phyloP scores from a whole-genome alignment of 2,329 filamentous ascomycete species.

The Ilyonectria mors-panacis region DNA sequence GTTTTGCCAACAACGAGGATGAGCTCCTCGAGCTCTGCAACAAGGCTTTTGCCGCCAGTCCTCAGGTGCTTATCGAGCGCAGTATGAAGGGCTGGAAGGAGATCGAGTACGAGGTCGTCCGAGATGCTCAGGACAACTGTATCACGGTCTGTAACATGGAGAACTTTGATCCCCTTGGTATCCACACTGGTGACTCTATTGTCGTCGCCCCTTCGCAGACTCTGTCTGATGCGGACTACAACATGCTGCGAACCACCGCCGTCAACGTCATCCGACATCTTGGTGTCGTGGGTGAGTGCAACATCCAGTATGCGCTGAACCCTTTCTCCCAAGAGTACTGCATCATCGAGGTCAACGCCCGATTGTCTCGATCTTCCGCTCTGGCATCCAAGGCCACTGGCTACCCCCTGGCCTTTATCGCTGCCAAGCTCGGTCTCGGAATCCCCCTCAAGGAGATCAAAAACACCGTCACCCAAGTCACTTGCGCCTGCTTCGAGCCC shows the following conservation, averaged over 20 bases:
- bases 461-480: slow-evolving; percentile 95
- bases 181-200: slow-evolving; percentile 98
- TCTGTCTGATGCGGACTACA: slow-evolving; percentile 97
- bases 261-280: slow-evolving; percentile 98
- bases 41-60: slow-evolving; percentile 94
- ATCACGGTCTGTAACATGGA: slow-evolving; percentile 99
- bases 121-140: slow-evolving; percentile 96
- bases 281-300: slow-evolving; percentile 98
- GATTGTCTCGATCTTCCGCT: slow-evolving; percentile 94
- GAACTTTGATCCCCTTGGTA: slow-evolving; percentile 98
- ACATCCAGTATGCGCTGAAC: slow-evolving; percentile 98
- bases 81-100: slow-evolving; percentile 99
- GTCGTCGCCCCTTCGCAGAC: slow-evolving; percentile 98
- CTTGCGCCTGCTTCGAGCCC: slow-evolving; percentile 97
- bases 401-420: slow-evolving; percentile 96
- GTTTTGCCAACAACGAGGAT: slow-evolving; percentile 90
- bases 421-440: slow-evolving; percentile 93
- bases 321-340: slow-evolving; percentile 97
- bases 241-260: slow-evolving; percentile 97
- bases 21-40: slow-evolving; percentile 91
- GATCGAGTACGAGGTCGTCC: slow-evolving; percentile 98
- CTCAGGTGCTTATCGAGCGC: slow-evolving; percentile 95
- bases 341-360: slow-evolving; percentile 99
- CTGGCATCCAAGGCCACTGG: slow-evolving; percentile 97
- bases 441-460: slow-evolving; percentile 97